Conservation (phyloP, 2,329 filamentous ascomycete genomes). For the Colletotrichum salicis region DNA sequence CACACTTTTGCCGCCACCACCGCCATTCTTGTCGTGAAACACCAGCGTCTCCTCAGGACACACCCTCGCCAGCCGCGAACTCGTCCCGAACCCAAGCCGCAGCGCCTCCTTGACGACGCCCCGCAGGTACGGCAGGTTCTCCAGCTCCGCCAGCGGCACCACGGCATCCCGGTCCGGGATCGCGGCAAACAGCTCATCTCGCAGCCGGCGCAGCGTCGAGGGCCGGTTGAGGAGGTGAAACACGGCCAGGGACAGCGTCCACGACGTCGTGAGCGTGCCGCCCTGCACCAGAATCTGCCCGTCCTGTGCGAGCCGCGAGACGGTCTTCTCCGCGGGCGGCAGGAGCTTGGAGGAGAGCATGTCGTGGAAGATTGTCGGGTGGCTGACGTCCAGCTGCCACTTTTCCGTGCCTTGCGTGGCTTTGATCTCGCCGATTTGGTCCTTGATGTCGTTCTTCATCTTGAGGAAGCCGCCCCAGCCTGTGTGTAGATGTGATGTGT, state of each 20-base stretch:
- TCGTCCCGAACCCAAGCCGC: slow-evolving; percentile 59
- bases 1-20: slow-evolving; percentile 40
- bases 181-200: slow-evolving; percentile 49
- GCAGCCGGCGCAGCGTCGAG: slow-evolving; percentile 43
- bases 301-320: slow-evolving; percentile 49
- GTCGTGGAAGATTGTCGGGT: slow-evolving; percentile 51
- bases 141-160: slow-evolving; percentile 43
- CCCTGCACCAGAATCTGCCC: slow-evolving; percentile 51
- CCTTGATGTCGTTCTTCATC: slow-evolving; percentile 51
- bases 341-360: slow-evolving; percentile 45
- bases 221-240: slow-evolving; percentile 49
- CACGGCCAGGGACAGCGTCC: slow-evolving; percentile 46
- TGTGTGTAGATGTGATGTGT: slow-evolving; percentile 37
- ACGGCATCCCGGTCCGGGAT: slow-evolving; percentile 45
- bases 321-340: slow-evolving; percentile 47
- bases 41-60: slow-evolving; percentile 51
- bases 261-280: slow-evolving; percentile 53
- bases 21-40: slow-evolving; percentile 41
- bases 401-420: slow-evolving; percentile 46
- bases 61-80: slow-evolving; percentile 59
- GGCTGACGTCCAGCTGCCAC: slow-evolving; percentile 46
- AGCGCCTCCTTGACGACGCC: slow-evolving; percentile 64
- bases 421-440: slow-evolving; percentile 49
- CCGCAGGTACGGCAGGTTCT: slow-evolving; percentile 55
- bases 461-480: slow-evolving; percentile 51